Base-by-base conservation (phyloP, 164 flowering plant species). In the Brasenia schreberi region DNA sequence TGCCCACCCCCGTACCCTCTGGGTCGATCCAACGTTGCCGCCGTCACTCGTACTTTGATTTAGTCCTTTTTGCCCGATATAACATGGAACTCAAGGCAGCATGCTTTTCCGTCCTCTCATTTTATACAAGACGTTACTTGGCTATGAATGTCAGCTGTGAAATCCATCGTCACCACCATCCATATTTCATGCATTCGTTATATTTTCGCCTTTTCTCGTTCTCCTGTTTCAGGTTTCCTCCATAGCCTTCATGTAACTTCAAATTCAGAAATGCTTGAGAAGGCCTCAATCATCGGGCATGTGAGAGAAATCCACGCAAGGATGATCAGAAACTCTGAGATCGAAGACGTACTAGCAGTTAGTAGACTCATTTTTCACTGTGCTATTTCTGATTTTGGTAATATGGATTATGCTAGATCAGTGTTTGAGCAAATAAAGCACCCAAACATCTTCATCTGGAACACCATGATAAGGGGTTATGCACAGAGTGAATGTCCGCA, bases 401-500 rank as follows among this genome's bases (percentile, higher is more conserved):
- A 71, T 67, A 71, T 75, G 61, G 63, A 19, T 42, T 75, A 75
- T 27, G 77, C 74, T 59, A 61, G 69, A 63, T 71, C 67, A 1
- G 64, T 75, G 56, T 49, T 75, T 18, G 44, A 66, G 12, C 49
- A 9, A 1, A 68, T 75, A 53, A 42, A 42, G 0, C 61, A 62
- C 27, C 68, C 72, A 19, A 75, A 71, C 45, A 67, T 64, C 1
- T 75, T 68, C 70, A 75, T 72, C 70, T 75, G 78, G 78, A 75
- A 75, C 61, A 71, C 78, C 19, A 69, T 75, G 70, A 75, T 75
- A 19, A 75, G 75, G 42, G 78, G 72, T 42, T 72, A 75, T 61
- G 78, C 72, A 17, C 70, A 69, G 19, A 71, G 72, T 52, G 45
- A 74, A 17, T 68, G 7, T 9, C 75, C 75, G 0, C 17, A 42